Evolutionary conservation across 345 rosid genomes (phyloP).

Genomic region (Acer saccharum): DNA sequence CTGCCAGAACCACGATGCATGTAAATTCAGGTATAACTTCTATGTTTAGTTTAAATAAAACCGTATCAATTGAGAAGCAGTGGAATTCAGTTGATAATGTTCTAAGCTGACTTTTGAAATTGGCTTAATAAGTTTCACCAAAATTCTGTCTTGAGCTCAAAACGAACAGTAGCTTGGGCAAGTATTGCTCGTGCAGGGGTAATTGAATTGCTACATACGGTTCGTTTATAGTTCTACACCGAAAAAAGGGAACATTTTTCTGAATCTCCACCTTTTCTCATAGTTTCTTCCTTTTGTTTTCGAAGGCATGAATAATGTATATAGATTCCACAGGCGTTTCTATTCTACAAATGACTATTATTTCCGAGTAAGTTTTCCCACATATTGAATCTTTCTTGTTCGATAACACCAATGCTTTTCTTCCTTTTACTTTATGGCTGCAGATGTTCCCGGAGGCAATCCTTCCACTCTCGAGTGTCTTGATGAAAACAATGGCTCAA

Average conservation of each 20-base stretch:
- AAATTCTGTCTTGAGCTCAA: neutral
- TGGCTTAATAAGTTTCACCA: too few relatives aligned
- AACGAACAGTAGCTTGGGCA: neutral
- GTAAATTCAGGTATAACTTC: neutral
- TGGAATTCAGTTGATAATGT: neutral
- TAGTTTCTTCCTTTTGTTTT: neutral
- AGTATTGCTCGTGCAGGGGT: neutral
- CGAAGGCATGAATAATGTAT: neutral
- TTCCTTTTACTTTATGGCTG: slow-evolving; percentile 20
- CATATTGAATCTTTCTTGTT: neutral
- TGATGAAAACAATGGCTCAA: too few relatives aligned
- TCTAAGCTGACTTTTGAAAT: neutral
- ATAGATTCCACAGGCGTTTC: neutral
- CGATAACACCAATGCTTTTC: neutral
- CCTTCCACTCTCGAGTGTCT: neutral
- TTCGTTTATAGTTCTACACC: neutral
- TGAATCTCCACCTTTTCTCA: neutral
- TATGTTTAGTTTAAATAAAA: neutral
- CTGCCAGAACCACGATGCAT: neutral
- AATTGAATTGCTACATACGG: neutral
- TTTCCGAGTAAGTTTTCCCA: neutral
- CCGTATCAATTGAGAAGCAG: neutral
- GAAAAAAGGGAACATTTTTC: too few relatives aligned
- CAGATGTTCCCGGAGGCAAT: slow-evolving; percentile 27
- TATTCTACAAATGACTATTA: neutral